Percentiles rank a stretch among this genome's conserved stretches.
Conservation (phyloP, 805 yeast genomes). For the Naumovozyma dairenensis region DNA sequence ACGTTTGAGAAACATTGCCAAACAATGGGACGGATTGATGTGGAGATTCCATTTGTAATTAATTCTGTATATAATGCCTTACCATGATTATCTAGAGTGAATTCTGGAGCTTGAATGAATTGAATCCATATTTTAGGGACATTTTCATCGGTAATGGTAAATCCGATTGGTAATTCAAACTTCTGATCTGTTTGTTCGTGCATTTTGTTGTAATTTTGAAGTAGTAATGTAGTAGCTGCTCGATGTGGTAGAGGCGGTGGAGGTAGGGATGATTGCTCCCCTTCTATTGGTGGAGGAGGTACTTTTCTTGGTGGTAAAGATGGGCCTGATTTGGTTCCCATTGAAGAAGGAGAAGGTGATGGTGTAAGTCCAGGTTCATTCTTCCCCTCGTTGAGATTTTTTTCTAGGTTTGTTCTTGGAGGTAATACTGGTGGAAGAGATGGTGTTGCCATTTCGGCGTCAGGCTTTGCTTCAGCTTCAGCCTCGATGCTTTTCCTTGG, state of each 20-base stretch:
- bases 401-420: slow-evolving; percentile 4
- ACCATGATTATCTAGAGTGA: background rate
- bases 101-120: no score
- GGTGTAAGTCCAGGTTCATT: no score
- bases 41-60: slow-evolving; percentile 3
- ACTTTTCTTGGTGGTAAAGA: slow-evolving; percentile 30
- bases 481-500: no score
- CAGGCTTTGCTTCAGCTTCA: background rate
- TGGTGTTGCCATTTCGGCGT: background rate
- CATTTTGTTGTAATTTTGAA: no score
- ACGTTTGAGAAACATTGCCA: slow-evolving; percentile 8
- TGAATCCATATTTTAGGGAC: background rate
- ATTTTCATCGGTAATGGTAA: background rate
- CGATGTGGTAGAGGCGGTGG: background rate
- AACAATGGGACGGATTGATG: slow-evolving; percentile 1
- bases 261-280: no score
- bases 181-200: no score
- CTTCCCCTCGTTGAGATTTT: no score
- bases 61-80: slow-evolving; percentile 3
- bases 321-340: slow-evolving; percentile 18
- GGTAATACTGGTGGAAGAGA: slow-evolving; percentile 3
- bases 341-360: no score
- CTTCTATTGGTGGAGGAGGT: no score
- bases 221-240: background rate
- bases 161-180: no score